A percentile compares a stretch with the other conserved stretches of the same genome.
phyloP scores from a whole-genome alignment of 2,329 filamentous ascomycete species.

The Waltergamsia citrina region DNA sequence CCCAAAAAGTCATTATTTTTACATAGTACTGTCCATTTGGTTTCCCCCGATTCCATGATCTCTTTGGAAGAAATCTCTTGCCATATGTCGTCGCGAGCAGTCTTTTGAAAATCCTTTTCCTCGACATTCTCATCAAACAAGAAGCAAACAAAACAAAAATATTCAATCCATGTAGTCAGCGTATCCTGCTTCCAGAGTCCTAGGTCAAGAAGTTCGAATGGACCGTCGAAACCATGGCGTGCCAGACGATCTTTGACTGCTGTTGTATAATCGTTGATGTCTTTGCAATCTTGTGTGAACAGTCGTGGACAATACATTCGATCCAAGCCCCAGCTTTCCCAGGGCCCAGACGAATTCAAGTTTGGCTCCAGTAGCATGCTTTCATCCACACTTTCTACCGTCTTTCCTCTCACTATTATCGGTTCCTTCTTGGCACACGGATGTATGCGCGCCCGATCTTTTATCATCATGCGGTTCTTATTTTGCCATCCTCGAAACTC shows the following conservation, averaged over 20 bases:
- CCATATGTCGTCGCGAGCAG: no score
- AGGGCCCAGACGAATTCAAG: no score
- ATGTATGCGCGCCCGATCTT: no score
- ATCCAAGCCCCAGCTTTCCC: not conserved
- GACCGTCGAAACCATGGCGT: constrained; percentile 15
- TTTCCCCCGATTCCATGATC: no score
- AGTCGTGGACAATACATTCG: not conserved
- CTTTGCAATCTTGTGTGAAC: not conserved
- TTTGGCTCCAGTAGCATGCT: no score
- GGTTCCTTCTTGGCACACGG: no score
- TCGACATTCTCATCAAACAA: constrained; percentile 10
- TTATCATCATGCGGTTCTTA: not conserved
- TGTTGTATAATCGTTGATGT: constrained; percentile 13
- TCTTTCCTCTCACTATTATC: no score
- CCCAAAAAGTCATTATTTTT: no score
- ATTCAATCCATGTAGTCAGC: constrained; percentile 27
- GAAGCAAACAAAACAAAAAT: constrained; percentile 19
- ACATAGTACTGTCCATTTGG: no score
- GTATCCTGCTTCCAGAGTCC: constrained; percentile 18
- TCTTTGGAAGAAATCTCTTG: no score
- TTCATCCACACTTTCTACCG: no score
- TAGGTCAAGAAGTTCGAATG: constrained; percentile 18
- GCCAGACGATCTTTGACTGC: constrained; percentile 15
- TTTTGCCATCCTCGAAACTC: constrained; percentile 20
- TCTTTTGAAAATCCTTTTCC: no score